Percentiles rank a stretch among this genome's conserved stretches.
phyloP scores from a whole-genome alignment of 2,329 filamentous ascomycete species.

The Metarhizium humberi region DNA sequence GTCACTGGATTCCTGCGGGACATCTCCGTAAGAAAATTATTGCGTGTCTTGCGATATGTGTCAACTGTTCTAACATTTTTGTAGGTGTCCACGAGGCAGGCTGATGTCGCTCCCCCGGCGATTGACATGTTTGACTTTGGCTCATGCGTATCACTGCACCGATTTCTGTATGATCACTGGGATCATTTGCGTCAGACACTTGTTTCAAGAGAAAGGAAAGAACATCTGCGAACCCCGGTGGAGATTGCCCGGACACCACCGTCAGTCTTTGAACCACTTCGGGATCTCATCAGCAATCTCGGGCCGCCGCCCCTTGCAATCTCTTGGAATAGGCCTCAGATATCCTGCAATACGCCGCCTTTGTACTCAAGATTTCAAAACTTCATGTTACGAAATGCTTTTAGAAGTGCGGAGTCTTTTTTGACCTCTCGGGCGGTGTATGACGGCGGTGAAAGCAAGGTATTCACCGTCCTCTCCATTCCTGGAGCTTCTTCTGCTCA shows the following conservation, averaged over 20 bases:
- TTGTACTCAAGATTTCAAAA: slow-evolving; percentile 61
- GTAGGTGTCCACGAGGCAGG: slow-evolving; percentile 37
- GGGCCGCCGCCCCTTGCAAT: slow-evolving; percentile 59
- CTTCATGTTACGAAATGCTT: slow-evolving; percentile 63
- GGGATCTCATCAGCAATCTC: slow-evolving; percentile 55
- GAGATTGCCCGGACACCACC: slow-evolving; percentile 43
- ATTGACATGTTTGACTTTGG: slow-evolving; percentile 56
- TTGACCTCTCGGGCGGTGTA: slow-evolving; percentile 57
- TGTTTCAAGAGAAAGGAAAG: slow-evolving; percentile 48
- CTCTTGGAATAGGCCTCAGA: slow-evolving; percentile 58
- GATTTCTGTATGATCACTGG: slow-evolving; percentile 64
- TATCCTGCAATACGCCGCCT: slow-evolving; percentile 53
- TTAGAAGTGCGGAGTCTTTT: slow-evolving; percentile 55
- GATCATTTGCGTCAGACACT: slow-evolving; percentile 59
- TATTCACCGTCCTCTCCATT: slow-evolving; percentile 12
- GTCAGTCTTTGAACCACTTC: slow-evolving; percentile 49
- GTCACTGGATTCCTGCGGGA: slow-evolving; percentile 59
- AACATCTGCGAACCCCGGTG: slow-evolving; percentile 43
- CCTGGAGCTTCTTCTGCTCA: not conserved
- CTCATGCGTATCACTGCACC: slow-evolving; percentile 59
- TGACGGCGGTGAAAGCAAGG: slow-evolving; percentile 62
- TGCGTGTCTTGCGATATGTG: not conserved
- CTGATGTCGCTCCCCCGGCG: slow-evolving; percentile 29
- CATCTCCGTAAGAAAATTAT: slow-evolving; percentile 44
- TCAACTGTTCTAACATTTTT: not conserved